These are phyloP conservation scores for Quercus lobata DNA, from an alignment of 331 rosid species.

Conservation along the genomic window DNA sequence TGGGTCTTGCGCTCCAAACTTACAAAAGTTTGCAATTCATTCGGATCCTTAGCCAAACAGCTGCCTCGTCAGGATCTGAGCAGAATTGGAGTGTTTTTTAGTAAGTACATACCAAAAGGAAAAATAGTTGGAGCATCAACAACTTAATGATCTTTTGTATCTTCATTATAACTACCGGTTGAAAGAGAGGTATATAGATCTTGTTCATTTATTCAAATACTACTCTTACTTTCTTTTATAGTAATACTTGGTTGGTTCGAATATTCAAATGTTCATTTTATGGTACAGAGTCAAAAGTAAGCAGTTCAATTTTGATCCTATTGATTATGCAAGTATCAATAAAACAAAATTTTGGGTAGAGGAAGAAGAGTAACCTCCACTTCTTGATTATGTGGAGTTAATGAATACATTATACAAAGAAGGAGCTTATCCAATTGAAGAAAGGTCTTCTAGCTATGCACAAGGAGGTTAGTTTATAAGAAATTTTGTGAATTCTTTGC, in stretches of 20 bases:
- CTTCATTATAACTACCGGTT: not conserved
- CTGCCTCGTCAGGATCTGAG: not conserved
- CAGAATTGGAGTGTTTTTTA: not conserved
- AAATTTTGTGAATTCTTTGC: too few species aligned
- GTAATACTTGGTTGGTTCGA: not conserved
- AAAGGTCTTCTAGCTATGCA: too few species aligned
- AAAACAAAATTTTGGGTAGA: not conserved
- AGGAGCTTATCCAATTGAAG: too few species aligned
- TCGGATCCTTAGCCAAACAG: not conserved
- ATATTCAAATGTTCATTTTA: not conserved
- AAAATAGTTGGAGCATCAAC: not conserved
- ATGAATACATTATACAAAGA: not conserved
- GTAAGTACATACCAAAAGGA: not conserved
- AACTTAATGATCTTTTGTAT: not conserved
- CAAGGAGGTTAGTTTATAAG: too few species aligned
- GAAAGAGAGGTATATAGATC: not conserved
- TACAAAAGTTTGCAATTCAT: not conserved
- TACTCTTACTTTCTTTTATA: not conserved
- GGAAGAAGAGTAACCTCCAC: not conserved
- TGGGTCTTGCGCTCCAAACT: not conserved
- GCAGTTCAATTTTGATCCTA: not conserved
- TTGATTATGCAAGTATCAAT: not conserved
- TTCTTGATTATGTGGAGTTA: not conserved
- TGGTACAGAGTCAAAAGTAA: accelerated
- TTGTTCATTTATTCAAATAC: not conserved